phyloP scores from a whole-genome alignment of 2,329 filamentous ascomycete species.

The Claviceps sp. region DNA sequence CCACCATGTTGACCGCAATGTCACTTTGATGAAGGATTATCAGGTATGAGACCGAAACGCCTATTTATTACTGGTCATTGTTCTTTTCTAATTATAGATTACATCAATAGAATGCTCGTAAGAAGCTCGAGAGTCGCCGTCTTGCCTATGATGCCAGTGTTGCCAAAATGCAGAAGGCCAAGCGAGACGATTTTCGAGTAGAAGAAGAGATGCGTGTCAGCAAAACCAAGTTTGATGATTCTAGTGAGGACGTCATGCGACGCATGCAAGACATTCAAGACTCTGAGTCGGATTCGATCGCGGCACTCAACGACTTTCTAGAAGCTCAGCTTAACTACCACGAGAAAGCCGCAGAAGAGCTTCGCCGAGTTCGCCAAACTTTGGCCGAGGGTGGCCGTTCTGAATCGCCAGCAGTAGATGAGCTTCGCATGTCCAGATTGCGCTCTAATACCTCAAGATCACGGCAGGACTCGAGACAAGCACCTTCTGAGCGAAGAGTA shows the following conservation, averaged over 20 bases:
- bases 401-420: slow-evolving; percentile 4
- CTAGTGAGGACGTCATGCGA: slow-evolving; percentile 78
- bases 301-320: slow-evolving; percentile 67
- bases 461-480: slow-evolving; percentile 17
- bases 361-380: slow-evolving; percentile 40
- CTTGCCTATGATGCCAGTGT: slow-evolving; percentile 84
- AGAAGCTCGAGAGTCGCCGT: slow-evolving; percentile 83
- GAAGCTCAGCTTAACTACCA: slow-evolving; percentile 86
- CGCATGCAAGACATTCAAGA: slow-evolving; percentile 97
- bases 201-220: slow-evolving; percentile 86
- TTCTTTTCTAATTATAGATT: not conserved
- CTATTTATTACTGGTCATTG: not conserved
- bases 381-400: slow-evolving; percentile 23
- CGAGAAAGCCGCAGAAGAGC: slow-evolving; percentile 76
- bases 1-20: slow-evolving; percentile 76
- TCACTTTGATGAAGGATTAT: slow-evolving; percentile 96
- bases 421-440: slow-evolving; percentile 19
- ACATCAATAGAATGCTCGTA: slow-evolving; percentile 49
- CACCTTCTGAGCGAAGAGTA: not conserved
- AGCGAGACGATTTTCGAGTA: slow-evolving; percentile 83
- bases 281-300: slow-evolving; percentile 69
- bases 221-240: slow-evolving; percentile 93
- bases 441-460: slow-evolving; percentile 38
- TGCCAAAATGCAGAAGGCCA: slow-evolving; percentile 82
- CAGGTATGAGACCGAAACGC: slow-evolving; percentile 45